Evolutionary conservation across 2,329 filamentous ascomycete species (phyloP), one percentile per base, ranked within the genome.

Genomic region (Colletotrichum tamarilloi): DNA sequence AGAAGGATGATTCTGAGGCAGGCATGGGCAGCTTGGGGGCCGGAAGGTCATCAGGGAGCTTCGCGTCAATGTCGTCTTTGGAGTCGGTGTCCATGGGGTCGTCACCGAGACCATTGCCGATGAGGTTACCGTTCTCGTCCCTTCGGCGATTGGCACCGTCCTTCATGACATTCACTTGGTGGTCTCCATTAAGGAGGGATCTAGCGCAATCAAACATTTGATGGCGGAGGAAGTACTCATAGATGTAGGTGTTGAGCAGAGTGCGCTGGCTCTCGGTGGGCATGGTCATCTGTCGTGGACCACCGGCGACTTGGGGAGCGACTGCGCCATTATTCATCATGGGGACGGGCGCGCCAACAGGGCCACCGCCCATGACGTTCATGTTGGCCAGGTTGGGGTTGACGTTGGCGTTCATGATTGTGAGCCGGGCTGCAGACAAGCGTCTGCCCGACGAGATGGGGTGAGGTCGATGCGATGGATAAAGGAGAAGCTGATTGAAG

Each of bases 201-300:
- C 94, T 91, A 76, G 97, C 97, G 81, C 94, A 93, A 76, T 97
- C 94, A 80, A 90, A 93, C 89, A 98, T 94, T 77, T 92, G 90
- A 82, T 95, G 93, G 79, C 94, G 94, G 76, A 98, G 87, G 76
- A 98, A 96, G 82, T 97, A 96, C 80, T 97, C 94, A 87, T 96
- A 97, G 77, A 97, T 97, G 82, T 95, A 95, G 24, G 94, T 96
- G 84, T 96, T 95, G 64, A 97, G 88, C 73, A 91, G 84, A 62
- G 87, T 85, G 76, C 89, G 90, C 77, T 85, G 86, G 74, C 80
- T 82, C 62, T 87, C 85, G 76, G 74, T 68, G 19, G 75, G 72
- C 56, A 70, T 63, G 28, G 73, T 63, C 68, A 76, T 74, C 32
- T 75, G 76, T 64, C 75, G 76, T 38, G 72, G 75, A 62, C 66